phyloP scores from a whole-genome alignment of 306 rosid species.

The Morella rubra region DNA sequence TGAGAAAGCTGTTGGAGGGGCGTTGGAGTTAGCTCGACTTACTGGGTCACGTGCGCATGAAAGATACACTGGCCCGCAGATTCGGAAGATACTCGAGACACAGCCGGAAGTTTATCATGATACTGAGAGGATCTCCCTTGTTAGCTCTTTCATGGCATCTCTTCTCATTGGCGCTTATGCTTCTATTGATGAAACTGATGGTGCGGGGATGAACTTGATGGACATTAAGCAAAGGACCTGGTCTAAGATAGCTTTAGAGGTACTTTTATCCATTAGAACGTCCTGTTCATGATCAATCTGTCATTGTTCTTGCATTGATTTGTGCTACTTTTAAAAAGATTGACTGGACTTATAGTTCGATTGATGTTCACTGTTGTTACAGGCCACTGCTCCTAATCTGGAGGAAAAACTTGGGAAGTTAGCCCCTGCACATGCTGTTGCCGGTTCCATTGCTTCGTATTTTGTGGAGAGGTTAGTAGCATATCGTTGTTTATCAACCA shows the following conservation, averaged over 20 bases:
- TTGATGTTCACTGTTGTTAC: slow-evolving; percentile 26
- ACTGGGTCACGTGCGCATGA: slow-evolving; percentile 89
- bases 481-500: neutral
- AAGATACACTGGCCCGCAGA: slow-evolving; percentile 89
- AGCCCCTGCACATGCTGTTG: slow-evolving; percentile 85
- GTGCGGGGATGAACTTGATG: slow-evolving; percentile 97
- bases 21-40: slow-evolving; percentile 66
- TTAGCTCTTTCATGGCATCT: slow-evolving; percentile 93
- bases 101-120: slow-evolving; percentile 57
- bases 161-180: slow-evolving; percentile 74
- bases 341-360: neutral
- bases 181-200: slow-evolving; percentile 85
- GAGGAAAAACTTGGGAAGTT: slow-evolving; percentile 80
- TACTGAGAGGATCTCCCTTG: slow-evolving; percentile 94
- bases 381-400: slow-evolving; percentile 86
- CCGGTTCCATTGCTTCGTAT: slow-evolving; percentile 76
- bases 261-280: slow-evolving; percentile 20
- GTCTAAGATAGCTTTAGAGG: slow-evolving; percentile 76
- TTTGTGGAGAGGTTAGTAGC: slow-evolving; percentile 69
- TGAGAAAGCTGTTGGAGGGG: slow-evolving; percentile 91
- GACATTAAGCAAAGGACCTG: slow-evolving; percentile 68
- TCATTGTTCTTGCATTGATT: slow-evolving; percentile 14
- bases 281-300: slow-evolving; percentile 6
- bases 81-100: slow-evolving; percentile 65
- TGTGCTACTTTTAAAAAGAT: neutral